phyloP scores from a whole-genome alignment of 2,329 filamentous ascomycete species.

The Dactylellina leptospora region DNA sequence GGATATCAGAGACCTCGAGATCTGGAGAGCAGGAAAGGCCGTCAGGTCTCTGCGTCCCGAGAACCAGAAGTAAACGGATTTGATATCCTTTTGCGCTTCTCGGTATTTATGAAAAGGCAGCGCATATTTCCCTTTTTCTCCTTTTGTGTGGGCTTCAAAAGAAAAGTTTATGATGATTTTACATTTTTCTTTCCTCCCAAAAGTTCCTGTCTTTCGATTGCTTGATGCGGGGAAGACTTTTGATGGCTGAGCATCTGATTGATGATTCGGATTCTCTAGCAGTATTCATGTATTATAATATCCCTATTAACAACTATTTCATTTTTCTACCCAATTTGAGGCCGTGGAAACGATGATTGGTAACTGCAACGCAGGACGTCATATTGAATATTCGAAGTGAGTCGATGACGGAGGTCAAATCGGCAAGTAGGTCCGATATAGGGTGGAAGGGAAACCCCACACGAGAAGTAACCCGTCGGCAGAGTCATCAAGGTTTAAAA shows the following conservation, averaged over 20 bases:
- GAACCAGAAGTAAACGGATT: constrained; percentile 75
- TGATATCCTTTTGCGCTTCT: constrained; percentile 3
- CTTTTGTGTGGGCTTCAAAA: constrained; percentile 34
- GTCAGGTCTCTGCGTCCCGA: constrained; percentile 88
- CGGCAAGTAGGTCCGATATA: constrained; percentile 1
- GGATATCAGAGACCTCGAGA: constrained; percentile 97
- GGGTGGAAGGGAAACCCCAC: not conserved
- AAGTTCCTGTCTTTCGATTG: constrained; percentile 27
- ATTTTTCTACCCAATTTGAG: not conserved
- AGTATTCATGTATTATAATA: constrained; percentile 15
- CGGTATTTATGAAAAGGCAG: too few species aligned
- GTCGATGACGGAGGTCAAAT: not conserved
- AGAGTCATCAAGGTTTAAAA: too few species aligned
- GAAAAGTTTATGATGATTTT: constrained; percentile 60
- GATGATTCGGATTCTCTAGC: not conserved
- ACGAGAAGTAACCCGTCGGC: too few species aligned
- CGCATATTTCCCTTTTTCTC: constrained; percentile 7
- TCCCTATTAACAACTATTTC: not conserved
- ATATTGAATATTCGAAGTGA: too few species aligned
- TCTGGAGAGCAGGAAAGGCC: constrained; percentile 98
- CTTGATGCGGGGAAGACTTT: not conserved
- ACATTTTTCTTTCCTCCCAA: constrained; percentile 55
- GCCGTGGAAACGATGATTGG: too few species aligned
- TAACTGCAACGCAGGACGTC: too few species aligned
- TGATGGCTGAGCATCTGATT: too few species aligned